A percentile compares a stretch with the other conserved stretches of the same genome.
These are phyloP conservation scores for Nothopassalora personata DNA, from an alignment of 2,329 filamentous ascomycete genomes.

Conservation along the genomic window DNA sequence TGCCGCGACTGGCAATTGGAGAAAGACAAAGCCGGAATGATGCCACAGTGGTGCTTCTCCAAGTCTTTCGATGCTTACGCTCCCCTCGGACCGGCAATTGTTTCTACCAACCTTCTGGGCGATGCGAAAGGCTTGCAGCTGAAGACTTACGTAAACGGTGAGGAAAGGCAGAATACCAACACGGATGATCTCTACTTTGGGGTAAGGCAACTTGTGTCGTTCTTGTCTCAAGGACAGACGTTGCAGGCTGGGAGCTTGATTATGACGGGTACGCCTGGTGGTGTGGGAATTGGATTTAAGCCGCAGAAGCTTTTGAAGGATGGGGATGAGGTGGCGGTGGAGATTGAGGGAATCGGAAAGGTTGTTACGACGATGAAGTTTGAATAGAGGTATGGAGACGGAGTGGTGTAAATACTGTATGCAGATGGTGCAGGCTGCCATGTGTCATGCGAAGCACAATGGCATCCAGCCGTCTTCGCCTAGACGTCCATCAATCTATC, in stretches of 20 bases:
- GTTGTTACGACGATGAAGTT: slow-evolving; percentile 29
- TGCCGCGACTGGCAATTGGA: slow-evolving; percentile 59
- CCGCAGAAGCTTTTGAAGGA: slow-evolving; percentile 26
- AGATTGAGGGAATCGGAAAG: slow-evolving; percentile 30
- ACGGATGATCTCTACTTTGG: slow-evolving; percentile 45
- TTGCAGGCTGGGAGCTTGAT: slow-evolving; percentile 44
- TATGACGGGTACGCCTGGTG: slow-evolving; percentile 47
- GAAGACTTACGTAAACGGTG: slow-evolving; percentile 47
- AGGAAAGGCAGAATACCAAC: slow-evolving; percentile 40
- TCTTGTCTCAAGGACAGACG: slow-evolving; percentile 35
- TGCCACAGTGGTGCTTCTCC: slow-evolving; percentile 54
- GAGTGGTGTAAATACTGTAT: neutral
- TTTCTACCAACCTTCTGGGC: slow-evolving; percentile 38
- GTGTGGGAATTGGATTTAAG: slow-evolving; percentile 30
- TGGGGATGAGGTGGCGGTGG: slow-evolving; percentile 31
- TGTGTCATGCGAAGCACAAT: neutral
- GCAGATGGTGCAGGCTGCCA: neutral
- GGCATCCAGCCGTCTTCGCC: no score
- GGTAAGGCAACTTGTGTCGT: slow-evolving; percentile 32
- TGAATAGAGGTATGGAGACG: slow-evolving; percentile 14
- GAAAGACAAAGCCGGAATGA: slow-evolving; percentile 39
- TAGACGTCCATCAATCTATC: no score
- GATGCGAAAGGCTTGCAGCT: slow-evolving; percentile 43
- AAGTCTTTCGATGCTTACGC: slow-evolving; percentile 56
- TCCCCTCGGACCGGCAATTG: slow-evolving; percentile 49